A percentile compares a stretch with the other conserved stretches of the same genome.
Evolutionary conservation across 192 early-diverging fungal genomes (phyloP).

Genomic region (Gryganskiella cystojenkinii): DNA sequence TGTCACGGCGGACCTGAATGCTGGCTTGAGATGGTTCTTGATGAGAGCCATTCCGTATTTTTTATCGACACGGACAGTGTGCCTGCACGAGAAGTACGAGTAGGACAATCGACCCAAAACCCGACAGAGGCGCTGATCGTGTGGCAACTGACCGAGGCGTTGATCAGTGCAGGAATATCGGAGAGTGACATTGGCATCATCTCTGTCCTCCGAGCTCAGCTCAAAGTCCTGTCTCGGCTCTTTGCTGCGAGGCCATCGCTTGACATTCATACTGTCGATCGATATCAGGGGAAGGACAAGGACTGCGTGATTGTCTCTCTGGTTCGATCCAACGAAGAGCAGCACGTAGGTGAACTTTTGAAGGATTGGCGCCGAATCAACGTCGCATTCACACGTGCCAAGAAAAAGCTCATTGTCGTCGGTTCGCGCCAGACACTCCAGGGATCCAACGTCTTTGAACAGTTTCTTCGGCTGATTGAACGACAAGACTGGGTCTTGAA

Average conservation of each 20-base stretch:
- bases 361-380: constrained; percentile 94
- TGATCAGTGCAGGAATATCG: constrained; percentile 73
- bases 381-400: constrained; percentile 93
- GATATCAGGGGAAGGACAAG: constrained; percentile 95
- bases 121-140: constrained; percentile 74
- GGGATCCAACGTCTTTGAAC: constrained; percentile 63
- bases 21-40: constrained; percentile 75
- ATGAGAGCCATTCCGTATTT: constrained; percentile 74
- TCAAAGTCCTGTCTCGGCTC: constrained; percentile 61
- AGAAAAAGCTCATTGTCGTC: constrained; percentile 88
- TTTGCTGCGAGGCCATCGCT: constrained; percentile 55
- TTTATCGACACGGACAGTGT: constrained; percentile 87
- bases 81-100: constrained; percentile 67
- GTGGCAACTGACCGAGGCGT: constrained; percentile 57
- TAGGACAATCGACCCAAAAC: constrained; percentile 72
- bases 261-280: constrained; percentile 91
- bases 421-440: constrained; percentile 82
- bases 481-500: constrained; percentile 32
- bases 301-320: constrained; percentile 90
- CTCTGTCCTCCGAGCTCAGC: constrained; percentile 85
- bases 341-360: constrained; percentile 85
- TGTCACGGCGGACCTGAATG: constrained; percentile 35
- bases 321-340: constrained; percentile 81
- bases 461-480: constrained; percentile 62
- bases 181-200: constrained; percentile 81